Base-by-base conservation (phyloP, 2,329 filamentous ascomycete genomes). In the Colletotrichum trifolii region DNA sequence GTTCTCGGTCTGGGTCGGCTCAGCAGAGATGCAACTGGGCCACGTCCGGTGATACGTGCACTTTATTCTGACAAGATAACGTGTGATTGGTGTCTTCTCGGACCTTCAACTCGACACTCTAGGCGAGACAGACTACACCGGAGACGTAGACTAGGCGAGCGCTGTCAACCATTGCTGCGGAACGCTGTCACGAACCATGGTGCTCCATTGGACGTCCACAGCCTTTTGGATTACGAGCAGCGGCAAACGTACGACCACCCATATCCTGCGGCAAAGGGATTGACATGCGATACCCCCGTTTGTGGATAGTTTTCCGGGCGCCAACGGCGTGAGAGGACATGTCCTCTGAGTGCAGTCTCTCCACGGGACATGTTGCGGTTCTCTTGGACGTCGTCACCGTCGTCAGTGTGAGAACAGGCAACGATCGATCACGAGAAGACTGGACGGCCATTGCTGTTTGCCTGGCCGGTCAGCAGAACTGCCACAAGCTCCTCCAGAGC, bases 351-450 rank as follows among this genome's bases (percentile, higher is more conserved):
- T 34, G 55, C 17, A 33, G 52, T 25, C 49, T 46, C 47, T 34
- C 45, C 50, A 54, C n/a, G 25, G 36, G 45, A 42, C 38, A 11
- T 62, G 45, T 36, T 40, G 33, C 47, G 43, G 56, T 40, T 33
- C 43, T 65, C 63, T 67, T 64, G 54, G 54, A 54, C 59, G 42
- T 67, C 67, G 67, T 68, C 67, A 67, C 60, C 64, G 54, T 55
- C 64, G 54, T 55, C 55, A 56, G 35, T 40, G 53, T 42, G 52
- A 66, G 38, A 61, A 55, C 59, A 60, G 64, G 61, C 47, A 50
- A 64, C 25, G 55, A 64, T 68, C 59, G 34, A 57, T 64, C 43
- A 52, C 42, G 35, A 56, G 48, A 40, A 59, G 54, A 25, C 25
- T 25, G 15, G 6, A 10, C 36, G 11, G 36, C 13, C 10, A 25